Evolutionary conservation across 2,329 filamentous ascomycete genomes (phyloP), one percentile per base, ranked within the genome.

Genomic region (Colletotrichum simmondsii): DNA sequence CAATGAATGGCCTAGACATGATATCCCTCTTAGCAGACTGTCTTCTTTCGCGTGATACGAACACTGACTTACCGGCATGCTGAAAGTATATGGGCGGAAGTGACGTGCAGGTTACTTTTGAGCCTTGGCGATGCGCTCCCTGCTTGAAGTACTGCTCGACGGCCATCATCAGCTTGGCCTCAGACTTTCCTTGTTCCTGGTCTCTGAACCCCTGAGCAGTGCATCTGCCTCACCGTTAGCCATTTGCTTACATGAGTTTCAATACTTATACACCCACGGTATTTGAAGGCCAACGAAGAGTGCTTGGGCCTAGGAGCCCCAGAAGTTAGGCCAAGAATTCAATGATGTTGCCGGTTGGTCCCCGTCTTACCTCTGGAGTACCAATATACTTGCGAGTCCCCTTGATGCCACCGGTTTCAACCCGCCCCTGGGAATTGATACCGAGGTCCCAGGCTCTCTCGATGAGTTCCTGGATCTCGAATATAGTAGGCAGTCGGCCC

Each of bases 331-430:
- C 57, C 3, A 54, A 54, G 24, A 2, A 7, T 16, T 35, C 42
- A 53, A 22, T 11, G 4, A 5, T 3, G 10, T 11, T 12, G 24
- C 11, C 2, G 24, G 35, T 10, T 16, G 19, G n/a, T n/a, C 16
- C 14, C 37, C 37, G 53, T 59, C 80, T 76, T 85, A 94, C 94
- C 86, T 98, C 96, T 10, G 94, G 92, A 1, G 96, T 98, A 19
- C 96, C 96, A 77, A 98, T 98, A 79, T 97, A 98, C 81, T 98
- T 98, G 73, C 97, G 90, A 0, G 95, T 98, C n/a, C 92, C 92
- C 75, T 87, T 90, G 75, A 98, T 93, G 1, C 95, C 95, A 2
- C 96, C 96, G 0, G 95, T 98, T 82, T 98, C 95, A 2, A 90
- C 79, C 42, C 94, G 89, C 4, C 93, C 94, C 57, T 91, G 87